phyloP scores from a whole-genome alignment of 2,329 filamentous ascomycete species.

The Neofusicoccum kwambonambiense region DNA sequence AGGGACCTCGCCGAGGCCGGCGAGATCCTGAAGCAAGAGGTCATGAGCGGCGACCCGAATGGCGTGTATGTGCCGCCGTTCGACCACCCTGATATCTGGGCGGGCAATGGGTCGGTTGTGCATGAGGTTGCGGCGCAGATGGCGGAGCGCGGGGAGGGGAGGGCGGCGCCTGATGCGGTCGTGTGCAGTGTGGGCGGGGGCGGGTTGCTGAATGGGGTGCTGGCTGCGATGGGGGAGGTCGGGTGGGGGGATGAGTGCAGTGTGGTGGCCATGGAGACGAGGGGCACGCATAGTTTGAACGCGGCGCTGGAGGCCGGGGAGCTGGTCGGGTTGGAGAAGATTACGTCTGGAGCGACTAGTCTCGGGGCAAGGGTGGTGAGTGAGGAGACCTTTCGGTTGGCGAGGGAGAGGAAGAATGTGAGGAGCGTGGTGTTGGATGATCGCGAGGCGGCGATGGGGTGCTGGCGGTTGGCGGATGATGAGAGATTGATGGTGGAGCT shows the following conservation, averaged over 20 bases:
- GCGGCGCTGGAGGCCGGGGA: constrained; percentile 57
- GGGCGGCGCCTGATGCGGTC: constrained; percentile 61
- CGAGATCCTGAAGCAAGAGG: constrained; percentile 58
- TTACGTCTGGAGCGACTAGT: constrained; percentile 73
- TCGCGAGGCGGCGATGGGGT: constrained; percentile 75
- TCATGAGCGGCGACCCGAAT: constrained; percentile 46
- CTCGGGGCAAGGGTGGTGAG: constrained; percentile 70
- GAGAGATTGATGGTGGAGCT: constrained; percentile 78
- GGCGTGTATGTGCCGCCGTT: constrained; percentile 68
- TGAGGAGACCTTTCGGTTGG: constrained; percentile 65
- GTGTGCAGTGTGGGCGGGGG: constrained; percentile 80
- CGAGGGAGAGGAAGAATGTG: constrained; percentile 49
- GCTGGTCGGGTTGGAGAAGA: constrained; percentile 63
- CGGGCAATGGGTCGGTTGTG: constrained; percentile 61
- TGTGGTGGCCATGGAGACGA: constrained; percentile 74
- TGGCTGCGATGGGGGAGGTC: constrained; percentile 32
- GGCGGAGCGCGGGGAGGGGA: constrained; percentile 31
- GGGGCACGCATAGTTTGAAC: constrained; percentile 68
- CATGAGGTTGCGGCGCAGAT: constrained; percentile 49
- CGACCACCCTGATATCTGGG: constrained; percentile 67
- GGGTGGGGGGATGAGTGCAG: constrained; percentile 25
- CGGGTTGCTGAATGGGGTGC: constrained; percentile 73
- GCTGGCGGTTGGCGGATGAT: constrained; percentile 76
- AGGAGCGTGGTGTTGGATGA: constrained; percentile 66
- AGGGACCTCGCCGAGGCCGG: constrained; percentile 70